Evolutionary conservation across 768 basidiomycete genomes (phyloP).

Genomic region (Calocera cornea): DNA sequence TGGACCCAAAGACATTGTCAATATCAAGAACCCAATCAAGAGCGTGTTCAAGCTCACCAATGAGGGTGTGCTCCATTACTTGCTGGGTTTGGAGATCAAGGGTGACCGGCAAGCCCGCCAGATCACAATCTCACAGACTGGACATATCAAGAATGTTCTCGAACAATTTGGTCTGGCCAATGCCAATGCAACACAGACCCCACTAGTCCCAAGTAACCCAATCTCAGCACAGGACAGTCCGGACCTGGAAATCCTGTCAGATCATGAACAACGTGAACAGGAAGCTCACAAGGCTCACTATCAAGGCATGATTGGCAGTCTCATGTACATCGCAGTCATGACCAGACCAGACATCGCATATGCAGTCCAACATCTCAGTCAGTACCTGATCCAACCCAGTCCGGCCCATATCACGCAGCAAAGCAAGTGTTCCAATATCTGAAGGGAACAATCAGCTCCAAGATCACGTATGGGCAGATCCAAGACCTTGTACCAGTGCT

Average conservation of each 20-base stretch:
- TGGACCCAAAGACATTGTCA: neutral
- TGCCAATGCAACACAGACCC: neutral
- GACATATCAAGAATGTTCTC: slow-evolving; percentile 15
- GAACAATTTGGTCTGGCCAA: slow-evolving; percentile 11
- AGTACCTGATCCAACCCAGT: slow-evolving; percentile 22
- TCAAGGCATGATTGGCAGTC: neutral
- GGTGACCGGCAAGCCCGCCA: slow-evolving; percentile 17
- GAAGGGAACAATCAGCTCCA: neutral
- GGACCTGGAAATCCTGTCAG: neutral
- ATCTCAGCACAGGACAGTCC: neutral
- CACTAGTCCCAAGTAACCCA: neutral
- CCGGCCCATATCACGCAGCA: slow-evolving; percentile 21
- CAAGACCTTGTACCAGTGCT: neutral
- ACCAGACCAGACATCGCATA: slow-evolving; percentile 24
- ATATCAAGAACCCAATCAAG: neutral
- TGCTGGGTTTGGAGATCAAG: slow-evolving; percentile 5
- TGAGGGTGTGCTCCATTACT: neutral
- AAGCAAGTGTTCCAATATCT: slow-evolving; percentile 11
- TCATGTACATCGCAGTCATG: slow-evolving; percentile 13
- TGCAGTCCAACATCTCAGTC: slow-evolving; percentile 17
- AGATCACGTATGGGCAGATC: neutral
- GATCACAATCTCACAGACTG: slow-evolving; percentile 15
- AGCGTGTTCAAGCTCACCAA: neutral
- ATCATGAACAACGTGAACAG: neutral
- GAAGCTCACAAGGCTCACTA: neutral